Evolutionary conservation across 208 protist genomes (phyloP).

Genomic region (Kentomonas sorsogonicus): DNA sequence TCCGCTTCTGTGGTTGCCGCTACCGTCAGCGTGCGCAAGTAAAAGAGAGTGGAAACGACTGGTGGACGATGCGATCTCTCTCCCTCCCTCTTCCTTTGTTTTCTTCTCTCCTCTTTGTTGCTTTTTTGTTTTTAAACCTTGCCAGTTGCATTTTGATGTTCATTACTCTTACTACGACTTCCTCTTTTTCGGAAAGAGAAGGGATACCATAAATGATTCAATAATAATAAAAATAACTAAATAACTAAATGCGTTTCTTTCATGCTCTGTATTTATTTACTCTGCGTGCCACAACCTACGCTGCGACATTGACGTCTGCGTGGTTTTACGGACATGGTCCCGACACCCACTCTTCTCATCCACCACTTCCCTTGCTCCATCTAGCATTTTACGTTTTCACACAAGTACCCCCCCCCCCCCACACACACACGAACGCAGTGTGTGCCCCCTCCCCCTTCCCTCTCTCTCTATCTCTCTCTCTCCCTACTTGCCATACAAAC

Average conservation of each 20-base stretch:
- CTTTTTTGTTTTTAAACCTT: too few species aligned
- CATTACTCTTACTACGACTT: too few species aligned
- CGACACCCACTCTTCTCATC: not conserved
- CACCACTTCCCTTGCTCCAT: not conserved
- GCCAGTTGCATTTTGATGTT: too few species aligned
- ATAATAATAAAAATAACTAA: slow-evolving; percentile 16
- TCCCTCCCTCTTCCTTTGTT: too few species aligned
- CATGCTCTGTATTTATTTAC: not conserved
- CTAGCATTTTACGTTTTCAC: slow-evolving; percentile 2
- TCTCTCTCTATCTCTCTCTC: not conserved
- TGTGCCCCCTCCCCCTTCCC: not conserved
- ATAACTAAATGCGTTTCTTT: not conserved
- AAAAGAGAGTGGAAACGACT: too few species aligned
- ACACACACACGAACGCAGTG: not conserved
- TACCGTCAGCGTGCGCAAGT: too few species aligned
- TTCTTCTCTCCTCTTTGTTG: too few species aligned
- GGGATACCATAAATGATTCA: slow-evolving; percentile 7
- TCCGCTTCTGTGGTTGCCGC: too few species aligned
- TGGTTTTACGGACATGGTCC: not conserved
- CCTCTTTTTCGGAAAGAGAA: too few species aligned
- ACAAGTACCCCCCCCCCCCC: not conserved
- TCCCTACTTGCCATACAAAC: not conserved
- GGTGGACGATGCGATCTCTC: too few species aligned
- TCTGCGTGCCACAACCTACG: not conserved
- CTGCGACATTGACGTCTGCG: not conserved